Evolutionary conservation across 202 grass and related monocot genomes (phyloP).

Genomic region (Eragrostis tef): DNA sequence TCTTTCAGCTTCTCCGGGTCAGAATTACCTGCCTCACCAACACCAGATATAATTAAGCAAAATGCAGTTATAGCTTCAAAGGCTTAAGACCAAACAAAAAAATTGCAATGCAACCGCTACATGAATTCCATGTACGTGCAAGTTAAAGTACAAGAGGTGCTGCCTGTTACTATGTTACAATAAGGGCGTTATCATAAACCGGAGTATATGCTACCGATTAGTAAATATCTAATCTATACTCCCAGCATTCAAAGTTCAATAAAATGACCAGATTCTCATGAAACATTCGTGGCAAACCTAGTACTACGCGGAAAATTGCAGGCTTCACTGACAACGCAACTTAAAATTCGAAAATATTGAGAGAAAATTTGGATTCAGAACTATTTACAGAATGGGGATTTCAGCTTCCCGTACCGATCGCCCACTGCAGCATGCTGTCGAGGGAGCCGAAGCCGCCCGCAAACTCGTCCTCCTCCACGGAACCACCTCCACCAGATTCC

Average conservation of each 20-base stretch:
- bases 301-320: not conserved
- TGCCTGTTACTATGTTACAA: not conserved
- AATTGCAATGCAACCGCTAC: slow-evolving; percentile 3
- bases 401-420: slow-evolving; percentile 60
- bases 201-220: not conserved
- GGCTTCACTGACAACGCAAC: not conserved
- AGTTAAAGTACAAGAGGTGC: not conserved
- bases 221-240: not conserved
- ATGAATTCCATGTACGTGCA: not conserved
- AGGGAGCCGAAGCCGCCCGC: slow-evolving; percentile 80
- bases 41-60: slow-evolving; percentile 35
- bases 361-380: not conserved
- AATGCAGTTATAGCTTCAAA: slow-evolving; percentile 10
- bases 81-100: slow-evolving; percentile 1
- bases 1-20: slow-evolving; percentile 90
- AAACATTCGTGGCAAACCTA: not conserved
- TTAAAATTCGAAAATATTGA: not conserved
- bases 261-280: not conserved
- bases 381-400: not conserved
- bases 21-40: slow-evolving; percentile 75
- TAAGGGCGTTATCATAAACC: not conserved
- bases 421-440: slow-evolving; percentile 96
- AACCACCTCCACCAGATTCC: not conserved
- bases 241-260: slow-evolving; percentile 17
- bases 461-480: slow-evolving; percentile 65